These are phyloP conservation scores for Azolla pinnata DNA, from an alignment of 75 land plant species.

Conservation along the genomic window DNA sequence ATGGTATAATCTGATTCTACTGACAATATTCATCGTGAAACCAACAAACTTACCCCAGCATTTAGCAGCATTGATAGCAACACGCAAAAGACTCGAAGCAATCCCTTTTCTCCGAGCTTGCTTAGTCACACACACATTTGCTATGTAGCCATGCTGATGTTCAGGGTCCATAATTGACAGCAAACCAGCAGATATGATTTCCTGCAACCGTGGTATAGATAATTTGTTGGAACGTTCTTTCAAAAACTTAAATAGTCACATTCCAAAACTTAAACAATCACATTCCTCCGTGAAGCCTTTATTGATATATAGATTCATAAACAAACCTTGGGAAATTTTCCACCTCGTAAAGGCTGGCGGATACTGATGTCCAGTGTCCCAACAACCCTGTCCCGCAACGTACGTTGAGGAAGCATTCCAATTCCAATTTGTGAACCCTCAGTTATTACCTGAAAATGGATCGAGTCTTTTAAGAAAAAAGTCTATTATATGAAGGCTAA, in stretches of 20 bases:
- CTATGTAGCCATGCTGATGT: constrained; percentile 38
- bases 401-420: constrained; percentile 5
- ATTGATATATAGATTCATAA: not conserved
- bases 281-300: not conserved
- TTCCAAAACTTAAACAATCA: not conserved
- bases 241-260: too few species aligned
- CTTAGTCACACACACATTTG: constrained; percentile 68
- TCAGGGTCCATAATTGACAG: constrained; percentile 2
- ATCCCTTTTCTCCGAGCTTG: constrained; percentile 63
- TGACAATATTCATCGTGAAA: too few species aligned
- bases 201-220: not conserved
- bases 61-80: constrained; percentile 39
- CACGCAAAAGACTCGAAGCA: constrained; percentile 41
- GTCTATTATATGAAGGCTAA: not conserved
- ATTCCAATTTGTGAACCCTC: not conserved
- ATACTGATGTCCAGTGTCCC: constrained; percentile 63
- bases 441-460: constrained; percentile 3
- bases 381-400: constrained; percentile 34
- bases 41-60: constrained; percentile 34
- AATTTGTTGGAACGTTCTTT: too few species aligned
- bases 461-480: not conserved
- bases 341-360: constrained; percentile 43
- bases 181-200: not conserved
- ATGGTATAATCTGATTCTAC: too few species aligned
- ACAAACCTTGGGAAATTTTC: constrained; percentile 48